Conservation (phyloP, 106 monocot species). For the Phalaenopsis aphrodite region DNA sequence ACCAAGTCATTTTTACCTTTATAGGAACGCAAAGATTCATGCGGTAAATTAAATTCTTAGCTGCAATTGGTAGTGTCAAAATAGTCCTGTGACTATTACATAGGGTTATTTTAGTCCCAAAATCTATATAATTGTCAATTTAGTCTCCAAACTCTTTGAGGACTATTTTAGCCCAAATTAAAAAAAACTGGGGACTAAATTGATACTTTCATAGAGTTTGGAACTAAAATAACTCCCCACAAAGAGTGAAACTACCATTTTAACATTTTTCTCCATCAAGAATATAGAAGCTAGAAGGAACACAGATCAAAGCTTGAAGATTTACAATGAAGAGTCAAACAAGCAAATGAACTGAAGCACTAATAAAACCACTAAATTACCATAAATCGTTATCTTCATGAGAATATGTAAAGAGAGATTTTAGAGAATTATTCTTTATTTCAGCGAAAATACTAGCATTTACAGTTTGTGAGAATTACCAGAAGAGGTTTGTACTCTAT, state of each 20-base stretch:
- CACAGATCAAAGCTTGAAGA: not conserved
- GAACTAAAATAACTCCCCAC: no score
- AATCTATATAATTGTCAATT: no score
- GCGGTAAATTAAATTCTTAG: not conserved
- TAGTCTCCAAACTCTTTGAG: no score
- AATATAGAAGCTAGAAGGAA: not conserved
- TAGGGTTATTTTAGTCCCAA: no score
- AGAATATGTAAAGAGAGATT: not conserved
- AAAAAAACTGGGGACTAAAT: no score
- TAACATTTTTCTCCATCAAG: not conserved
- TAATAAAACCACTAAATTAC: not conserved
- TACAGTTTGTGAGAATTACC: constrained; percentile 32
- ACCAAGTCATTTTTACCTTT: not conserved
- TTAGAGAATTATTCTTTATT: not conserved
- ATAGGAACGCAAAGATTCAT: not conserved
- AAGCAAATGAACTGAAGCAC: not conserved
- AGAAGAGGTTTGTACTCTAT: constrained; percentile 82
- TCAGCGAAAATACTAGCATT: not conserved
- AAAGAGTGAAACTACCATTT: no score
- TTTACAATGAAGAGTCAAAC: not conserved
- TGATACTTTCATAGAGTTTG: no score
- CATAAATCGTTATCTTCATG: not conserved
- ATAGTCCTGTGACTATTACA: no score
- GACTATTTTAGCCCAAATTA: no score
- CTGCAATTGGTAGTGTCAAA: not conserved